Evolutionary conservation across 306 rosid species (phyloP), one percentile per base, ranked within the genome.

Genomic region (Argentina anserina): DNA sequence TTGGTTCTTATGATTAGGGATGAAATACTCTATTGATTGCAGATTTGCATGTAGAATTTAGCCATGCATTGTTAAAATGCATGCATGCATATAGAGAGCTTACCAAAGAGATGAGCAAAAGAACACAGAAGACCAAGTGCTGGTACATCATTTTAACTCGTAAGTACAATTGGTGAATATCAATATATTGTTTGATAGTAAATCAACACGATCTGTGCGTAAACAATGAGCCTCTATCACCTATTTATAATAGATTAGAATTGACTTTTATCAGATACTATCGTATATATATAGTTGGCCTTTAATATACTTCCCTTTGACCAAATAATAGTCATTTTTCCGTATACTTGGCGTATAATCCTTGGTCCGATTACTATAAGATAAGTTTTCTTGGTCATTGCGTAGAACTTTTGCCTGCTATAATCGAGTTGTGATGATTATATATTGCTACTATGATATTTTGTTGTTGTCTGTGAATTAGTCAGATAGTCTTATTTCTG

Each of bases 231-330:
- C 18, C 10, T 39, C 18, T 67, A 2, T 67, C 17, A 4, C 17
- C 26, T 43, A 67, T 67, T 17, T 43, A 43, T 47, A 47, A 47
- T 47, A n/a, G n/a, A n/a, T n/a, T n/a, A n/a, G n/a, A n/a, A n/a
- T n/a, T 42, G 71, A 42, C 71, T 67, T 26, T 66, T 42, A 49
- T 49, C 21, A 46, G 52, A 15, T n/a, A n/a, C n/a, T n/a, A n/a
- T n/a, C n/a, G n/a, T n/a, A n/a, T n/a, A n/a, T n/a, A n/a, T n/a
- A n/a, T n/a, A n/a, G n/a, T n/a, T n/a, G n/a, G n/a, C n/a, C n/a
- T n/a, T n/a, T n/a, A n/a, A n/a, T 41, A 41, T 42, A 2, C 5
- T 33, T 42, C 46, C 46, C 14, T 2, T 11, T 42, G 46, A 42
- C 46, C 46, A 42, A 42, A 42, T 42, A 11, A 10, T 42, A 2